Conservation (phyloP, 805 yeast genomes). For the Candida railenensis region DNA sequence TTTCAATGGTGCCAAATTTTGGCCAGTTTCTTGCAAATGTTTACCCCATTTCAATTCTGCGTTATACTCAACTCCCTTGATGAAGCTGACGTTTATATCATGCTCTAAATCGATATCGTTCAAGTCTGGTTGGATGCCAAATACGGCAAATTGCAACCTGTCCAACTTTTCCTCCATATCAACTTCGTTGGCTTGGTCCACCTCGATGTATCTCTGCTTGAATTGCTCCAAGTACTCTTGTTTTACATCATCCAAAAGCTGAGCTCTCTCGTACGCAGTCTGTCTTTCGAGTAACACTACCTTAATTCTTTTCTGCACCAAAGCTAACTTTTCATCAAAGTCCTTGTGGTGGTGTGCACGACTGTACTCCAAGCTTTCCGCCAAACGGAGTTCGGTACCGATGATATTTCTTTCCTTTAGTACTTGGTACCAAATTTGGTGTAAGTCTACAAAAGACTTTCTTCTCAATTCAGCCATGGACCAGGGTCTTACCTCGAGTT, state of each 20-base stretch:
- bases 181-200: slow-evolving; percentile 28
- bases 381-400: slow-evolving; percentile 70
- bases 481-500: slow-evolving; percentile 73
- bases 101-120: slow-evolving; percentile 55
- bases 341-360: slow-evolving; percentile 35
- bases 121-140: slow-evolving; percentile 75
- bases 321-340: slow-evolving; percentile 36
- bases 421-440: slow-evolving; percentile 85
- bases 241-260: slow-evolving; percentile 44
- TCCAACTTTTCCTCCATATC: slow-evolving; percentile 60
- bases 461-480: slow-evolving; percentile 82
- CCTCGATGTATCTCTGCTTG: slow-evolving; percentile 53
- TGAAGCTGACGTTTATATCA: slow-evolving; percentile 47
- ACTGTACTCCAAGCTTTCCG: slow-evolving; percentile 23
- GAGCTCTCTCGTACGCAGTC: slow-evolving; percentile 62
- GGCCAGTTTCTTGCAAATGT: slow-evolving; percentile 16
- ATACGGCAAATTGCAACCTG: slow-evolving; percentile 78
- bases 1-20: slow-evolving; percentile 23
- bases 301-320: slow-evolving; percentile 58
- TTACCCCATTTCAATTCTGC: slow-evolving; percentile 64
- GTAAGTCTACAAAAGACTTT: slow-evolving; percentile 89
- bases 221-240: slow-evolving; percentile 55
- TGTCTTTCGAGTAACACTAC: slow-evolving; percentile 87
- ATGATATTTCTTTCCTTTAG: slow-evolving; percentile 79
- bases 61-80: slow-evolving; percentile 66